These are phyloP conservation scores for Pistacia vera DNA, from an alignment of 345 rosid species.

Conservation along the genomic window DNA sequence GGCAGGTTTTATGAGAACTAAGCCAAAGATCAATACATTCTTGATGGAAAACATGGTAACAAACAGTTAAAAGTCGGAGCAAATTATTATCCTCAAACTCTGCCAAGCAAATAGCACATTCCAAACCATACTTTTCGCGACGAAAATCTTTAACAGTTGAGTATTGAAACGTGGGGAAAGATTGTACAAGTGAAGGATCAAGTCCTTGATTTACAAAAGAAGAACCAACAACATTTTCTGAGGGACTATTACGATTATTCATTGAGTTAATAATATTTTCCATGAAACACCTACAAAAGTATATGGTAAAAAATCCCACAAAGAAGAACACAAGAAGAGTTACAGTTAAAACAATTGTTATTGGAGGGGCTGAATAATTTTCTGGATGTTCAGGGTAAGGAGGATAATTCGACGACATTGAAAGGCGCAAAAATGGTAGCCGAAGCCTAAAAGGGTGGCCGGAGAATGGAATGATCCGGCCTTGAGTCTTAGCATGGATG, in stretches of 20 bases:
- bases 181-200: slow-evolving; percentile 49
- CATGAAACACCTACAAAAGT: slow-evolving; percentile 61
- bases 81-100: slow-evolving; percentile 68
- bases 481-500: slow-evolving; percentile 41
- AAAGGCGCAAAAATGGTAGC: not conserved
- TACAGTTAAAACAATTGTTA: slow-evolving; percentile 53
- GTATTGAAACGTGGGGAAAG: slow-evolving; percentile 66
- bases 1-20: slow-evolving; percentile 69
- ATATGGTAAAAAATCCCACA: slow-evolving; percentile 63
- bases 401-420: slow-evolving; percentile 23
- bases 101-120: slow-evolving; percentile 77
- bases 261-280: slow-evolving; percentile 42
- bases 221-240: slow-evolving; percentile 25
- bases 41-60: slow-evolving; percentile 81
- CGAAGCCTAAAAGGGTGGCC: slow-evolving; percentile 30
- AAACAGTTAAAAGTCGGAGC: slow-evolving; percentile 67
- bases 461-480: slow-evolving; percentile 56
- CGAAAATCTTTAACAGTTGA: slow-evolving; percentile 62
- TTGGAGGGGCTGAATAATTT: slow-evolving; percentile 38
- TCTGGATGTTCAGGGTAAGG: not conserved
- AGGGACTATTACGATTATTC: slow-evolving; percentile 41
- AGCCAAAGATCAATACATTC: slow-evolving; percentile 94
- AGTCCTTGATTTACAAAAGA: slow-evolving; percentile 43
- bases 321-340: slow-evolving; percentile 64
- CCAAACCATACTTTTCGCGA: slow-evolving; percentile 58